Base-by-base conservation (phyloP, 345 rosid genomes). In the Euphorbia peplus region DNA sequence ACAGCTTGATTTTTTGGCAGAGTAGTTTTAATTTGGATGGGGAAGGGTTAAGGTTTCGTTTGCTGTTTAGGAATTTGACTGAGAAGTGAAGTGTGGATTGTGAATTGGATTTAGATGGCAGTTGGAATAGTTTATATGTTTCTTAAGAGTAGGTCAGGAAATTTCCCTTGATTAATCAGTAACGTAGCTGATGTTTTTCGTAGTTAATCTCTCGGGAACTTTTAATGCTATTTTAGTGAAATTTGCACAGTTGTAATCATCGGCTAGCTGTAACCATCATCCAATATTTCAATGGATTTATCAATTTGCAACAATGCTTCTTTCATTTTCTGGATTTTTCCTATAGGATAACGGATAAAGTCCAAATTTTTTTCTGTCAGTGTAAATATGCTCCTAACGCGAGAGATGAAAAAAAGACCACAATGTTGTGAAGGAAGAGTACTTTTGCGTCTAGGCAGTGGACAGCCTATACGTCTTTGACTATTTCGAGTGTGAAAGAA, bases 161-260 rank as follows among this genome's bases (percentile, higher is more conserved):
- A 55, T 64, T 25, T 46, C 26, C 50, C 8, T 18, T 4, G 64
- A 19, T 28, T 28, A 28, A 15, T 64, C 52, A 26, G 70, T 18
- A 65, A 16, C 50, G 41, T 26, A 24, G 63, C 39, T 30, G 62
- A 71, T 54, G 60, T n/a, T 50, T 53, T 50, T 37, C 3, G 5
- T 39, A 39, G 42, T 39, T 39, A 39, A 39, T 5, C 42, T 16
- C 12, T 14, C 8, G 12, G 58, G 15, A 30, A 21, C 24, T 13
- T 14, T 25, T n/a, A 46, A 41, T 41, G 63, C 22, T 28, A 39
- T 30, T 18, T 9, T 39, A 39, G 11, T 18, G 50, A 61, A 66
- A 44, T 30, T 10, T 47, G 60, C 60, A 51, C 32, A 73, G 46
- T 37, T 66, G 44, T 73, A 67, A 59, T 48, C 29, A 35, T 66